Base-by-base conservation (phyloP, 306 rosid genomes). In the Lathyrus oleraceus region DNA sequence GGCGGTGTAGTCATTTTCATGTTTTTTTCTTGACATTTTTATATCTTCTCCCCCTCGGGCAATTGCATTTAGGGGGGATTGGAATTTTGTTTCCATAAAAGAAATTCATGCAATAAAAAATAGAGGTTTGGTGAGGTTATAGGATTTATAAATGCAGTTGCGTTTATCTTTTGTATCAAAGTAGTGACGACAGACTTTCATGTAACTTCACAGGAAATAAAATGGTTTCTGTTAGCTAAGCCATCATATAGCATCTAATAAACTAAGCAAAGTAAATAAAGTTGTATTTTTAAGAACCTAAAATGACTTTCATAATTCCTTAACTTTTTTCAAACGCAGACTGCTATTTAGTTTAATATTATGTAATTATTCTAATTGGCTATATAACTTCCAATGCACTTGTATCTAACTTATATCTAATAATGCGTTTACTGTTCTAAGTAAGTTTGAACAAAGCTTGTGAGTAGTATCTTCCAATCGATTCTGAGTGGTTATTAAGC, bases 31-130 rank as follows among this genome's bases (percentile, higher is more conserved):
- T 65, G 11, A 53, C 54, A 65, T 15, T 30, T 57, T 5, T 61
- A 61, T 30, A 49, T 39, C 25, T 67, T 66, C 5, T 25, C 44
- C 51, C 61, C 39, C 36, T 32, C 63, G 11, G 35, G 72, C 38
- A 30, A 63, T 73, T 73, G 69, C 39, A 27, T 19, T 54, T 32
- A 36, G 15, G 66, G 67, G 66, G 68, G 20, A 23, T 10, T 27
- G 53, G 60, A 13, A 54, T 62, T 56, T 21, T 51, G 61, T 73
- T 43, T 62, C 59, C 45, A 56, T 27, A 45, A 16, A 70, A 23
- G 65, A 63, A 8, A 16, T 4, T 59, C 45, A 43, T 52, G 65
- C 67, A 81, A 79, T 76, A 79, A 79, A 79, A 81, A 83, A 44
- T 58, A 52, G 20, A 51, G 54, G 30, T 38, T 38, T 72, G 38